Conservation (phyloP, 305 asterid species). For the Fraxinus sp. region DNA sequence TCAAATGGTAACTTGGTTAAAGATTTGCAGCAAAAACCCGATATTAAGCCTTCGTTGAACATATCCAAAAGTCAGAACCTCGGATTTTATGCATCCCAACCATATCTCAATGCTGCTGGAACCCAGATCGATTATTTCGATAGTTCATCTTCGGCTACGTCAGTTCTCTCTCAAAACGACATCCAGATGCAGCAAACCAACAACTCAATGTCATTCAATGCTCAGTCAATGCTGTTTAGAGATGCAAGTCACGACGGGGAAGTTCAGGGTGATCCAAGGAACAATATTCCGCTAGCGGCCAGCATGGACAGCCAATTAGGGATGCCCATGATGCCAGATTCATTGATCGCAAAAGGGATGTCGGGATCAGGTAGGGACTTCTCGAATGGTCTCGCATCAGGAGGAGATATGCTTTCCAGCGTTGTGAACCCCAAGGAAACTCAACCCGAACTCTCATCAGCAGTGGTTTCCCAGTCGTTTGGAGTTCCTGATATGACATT, state of each 20-base stretch:
- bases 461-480: conserved; percentile 84
- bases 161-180: conserved; percentile 81
- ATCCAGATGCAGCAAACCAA: conserved; percentile 51
- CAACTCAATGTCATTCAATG: conserved; percentile 60
- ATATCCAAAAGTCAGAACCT: conserved; percentile 62
- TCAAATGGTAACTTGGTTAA: conserved; percentile 45
- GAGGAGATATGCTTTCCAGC: conserved; percentile 55
- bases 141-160: conserved; percentile 87
- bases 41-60: conserved; percentile 53
- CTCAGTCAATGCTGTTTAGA: conserved; percentile 64
- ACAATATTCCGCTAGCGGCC: conserved; percentile 43
- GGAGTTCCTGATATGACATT: conserved; percentile 91
- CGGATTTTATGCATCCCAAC: conserved; percentile 59
- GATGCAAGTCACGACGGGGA: conserved; percentile 59
- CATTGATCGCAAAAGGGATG: conserved; percentile 55
- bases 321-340: conserved; percentile 62
- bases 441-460: conserved; percentile 77
- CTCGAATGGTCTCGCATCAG: conserved; percentile 49
- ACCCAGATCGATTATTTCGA: conserved; percentile 77
- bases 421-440: conserved; percentile 61
- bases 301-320: conserved; percentile 57
- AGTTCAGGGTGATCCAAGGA: conserved; percentile 65
- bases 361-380: conserved; percentile 56
- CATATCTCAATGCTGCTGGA: conserved; percentile 50
- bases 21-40: conserved; percentile 52